phyloP scores from a whole-genome alignment of 2,329 filamentous ascomycete species.

The Aspergillus sp. region DNA sequence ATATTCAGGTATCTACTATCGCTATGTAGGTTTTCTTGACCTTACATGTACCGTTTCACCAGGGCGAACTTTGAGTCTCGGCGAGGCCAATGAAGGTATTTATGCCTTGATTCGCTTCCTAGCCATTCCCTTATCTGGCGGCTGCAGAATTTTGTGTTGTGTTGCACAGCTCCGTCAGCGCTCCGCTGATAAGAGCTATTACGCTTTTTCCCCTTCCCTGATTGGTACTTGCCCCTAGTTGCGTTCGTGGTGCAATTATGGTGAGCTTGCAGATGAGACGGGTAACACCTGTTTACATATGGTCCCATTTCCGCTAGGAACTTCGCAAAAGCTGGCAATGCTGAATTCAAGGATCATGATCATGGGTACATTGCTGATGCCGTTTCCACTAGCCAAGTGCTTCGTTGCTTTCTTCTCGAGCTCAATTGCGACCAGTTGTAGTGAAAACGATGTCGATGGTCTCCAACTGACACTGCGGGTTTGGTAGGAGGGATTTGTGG shows the following conservation, averaged over 20 bases:
- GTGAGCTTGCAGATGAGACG: not conserved
- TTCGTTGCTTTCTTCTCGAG: not conserved
- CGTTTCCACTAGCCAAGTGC: not conserved
- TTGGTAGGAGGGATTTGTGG: not conserved
- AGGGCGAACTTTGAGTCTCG: conserved; percentile 1
- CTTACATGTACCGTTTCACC: conserved; percentile 2
- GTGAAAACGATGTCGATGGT: not conserved
- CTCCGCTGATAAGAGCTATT: conserved; percentile 1
- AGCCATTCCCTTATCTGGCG: not conserved
- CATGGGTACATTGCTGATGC: not conserved
- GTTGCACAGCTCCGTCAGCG: not conserved
- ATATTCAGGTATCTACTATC: conserved; percentile 3
- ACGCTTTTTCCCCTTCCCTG: not conserved
- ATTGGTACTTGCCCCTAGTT: not conserved
- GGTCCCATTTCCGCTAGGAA: not conserved
- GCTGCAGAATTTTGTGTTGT: not conserved
- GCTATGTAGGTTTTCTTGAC: conserved; percentile 3
- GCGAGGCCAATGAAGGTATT: conserved; percentile 1
- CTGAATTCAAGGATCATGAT: not conserved
- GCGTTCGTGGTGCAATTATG: not conserved
- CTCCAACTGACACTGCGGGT: not conserved
- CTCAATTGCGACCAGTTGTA: not conserved
- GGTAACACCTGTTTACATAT: not conserved
- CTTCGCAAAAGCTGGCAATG: not conserved
- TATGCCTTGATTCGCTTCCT: not conserved